phyloP scores from a whole-genome alignment of 192 early-diverging fungal genomes.

The Entomortierella parvispora region DNA sequence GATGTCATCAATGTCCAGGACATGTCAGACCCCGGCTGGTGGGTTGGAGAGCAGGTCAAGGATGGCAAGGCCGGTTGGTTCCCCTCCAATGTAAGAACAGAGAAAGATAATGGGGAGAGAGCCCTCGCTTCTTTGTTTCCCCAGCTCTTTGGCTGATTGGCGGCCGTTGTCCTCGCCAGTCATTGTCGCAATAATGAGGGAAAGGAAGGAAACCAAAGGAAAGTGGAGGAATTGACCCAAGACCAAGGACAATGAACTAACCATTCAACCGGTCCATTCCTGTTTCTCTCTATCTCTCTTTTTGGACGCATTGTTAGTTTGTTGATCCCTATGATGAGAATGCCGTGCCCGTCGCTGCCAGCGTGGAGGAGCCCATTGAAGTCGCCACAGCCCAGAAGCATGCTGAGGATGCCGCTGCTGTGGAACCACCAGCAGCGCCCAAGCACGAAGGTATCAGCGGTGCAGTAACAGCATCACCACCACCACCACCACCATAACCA shows the following conservation, averaged over 20 bases:
- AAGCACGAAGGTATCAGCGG: constrained; percentile 36
- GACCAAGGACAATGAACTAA: background rate
- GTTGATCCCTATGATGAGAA: constrained; percentile 35
- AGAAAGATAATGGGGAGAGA: background rate
- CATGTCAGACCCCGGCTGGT: constrained; percentile 64
- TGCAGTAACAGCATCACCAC: too few relatives aligned
- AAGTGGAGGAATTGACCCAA: too few relatives aligned
- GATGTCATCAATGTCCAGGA: constrained; percentile 68
- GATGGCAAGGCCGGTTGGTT: constrained; percentile 53
- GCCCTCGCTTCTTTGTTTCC: background rate
- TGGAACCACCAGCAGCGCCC: too few relatives aligned
- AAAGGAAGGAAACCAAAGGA: too few relatives aligned
- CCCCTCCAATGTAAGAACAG: constrained; percentile 58
- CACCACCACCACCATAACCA: too few relatives aligned
- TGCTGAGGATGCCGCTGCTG: constrained; percentile 3
- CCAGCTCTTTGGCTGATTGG: background rate
- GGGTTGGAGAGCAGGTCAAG: constrained; percentile 53
- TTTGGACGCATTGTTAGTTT: constrained; percentile 17
- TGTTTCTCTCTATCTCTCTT: background rate
- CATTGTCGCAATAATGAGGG: background rate
- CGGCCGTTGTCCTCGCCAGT: background rate
- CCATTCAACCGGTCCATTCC: background rate
- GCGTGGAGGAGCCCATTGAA: constrained; percentile 5
- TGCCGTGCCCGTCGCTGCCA: background rate
- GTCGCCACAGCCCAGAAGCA: background rate